A percentile compares a stretch with the other conserved stretches of the same genome.
phyloP scores from a whole-genome alignment of 2,329 filamentous ascomycete species.

The Cladosporium sp. region DNA sequence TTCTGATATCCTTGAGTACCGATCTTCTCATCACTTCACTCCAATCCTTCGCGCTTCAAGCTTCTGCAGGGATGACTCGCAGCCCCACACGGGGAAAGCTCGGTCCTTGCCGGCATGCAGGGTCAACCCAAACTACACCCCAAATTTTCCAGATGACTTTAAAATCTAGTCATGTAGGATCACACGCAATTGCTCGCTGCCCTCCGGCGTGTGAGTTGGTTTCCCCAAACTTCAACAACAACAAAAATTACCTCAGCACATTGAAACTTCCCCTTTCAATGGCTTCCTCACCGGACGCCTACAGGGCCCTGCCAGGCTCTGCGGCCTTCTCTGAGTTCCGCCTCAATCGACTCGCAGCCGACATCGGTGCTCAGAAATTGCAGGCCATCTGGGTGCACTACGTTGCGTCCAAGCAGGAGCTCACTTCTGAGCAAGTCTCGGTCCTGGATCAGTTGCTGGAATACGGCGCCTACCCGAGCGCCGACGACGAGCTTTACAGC shows the following conservation, averaged over 20 bases:
- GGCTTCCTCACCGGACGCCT: slow-evolving; percentile 23
- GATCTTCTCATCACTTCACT: no score
- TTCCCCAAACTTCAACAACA: neutral
- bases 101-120: neutral
- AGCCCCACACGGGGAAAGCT: neutral
- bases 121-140: neutral
- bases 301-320: slow-evolving; percentile 47
- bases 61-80: no score
- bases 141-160: neutral
- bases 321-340: slow-evolving; percentile 53
- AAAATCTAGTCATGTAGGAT: slow-evolving; percentile 13
- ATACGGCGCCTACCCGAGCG: slow-evolving; percentile 54
- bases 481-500: slow-evolving; percentile 40
- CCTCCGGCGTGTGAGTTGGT: slow-evolving; percentile 9
- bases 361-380: slow-evolving; percentile 44
- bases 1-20: no score
- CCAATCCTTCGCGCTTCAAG: no score
- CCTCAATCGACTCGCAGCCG: slow-evolving; percentile 41
- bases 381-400: slow-evolving; percentile 51
- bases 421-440: slow-evolving; percentile 43
- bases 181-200: slow-evolving; percentile 11
- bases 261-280: no score
- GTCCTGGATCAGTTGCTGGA: slow-evolving; percentile 57
- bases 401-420: slow-evolving; percentile 41
- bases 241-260: neutral